Percentiles rank a stretch among this genome's conserved stretches.
These are phyloP conservation scores for Daldinia sp. DNA, from an alignment of 2,329 filamentous ascomycete genomes.

Conservation along the genomic window DNA sequence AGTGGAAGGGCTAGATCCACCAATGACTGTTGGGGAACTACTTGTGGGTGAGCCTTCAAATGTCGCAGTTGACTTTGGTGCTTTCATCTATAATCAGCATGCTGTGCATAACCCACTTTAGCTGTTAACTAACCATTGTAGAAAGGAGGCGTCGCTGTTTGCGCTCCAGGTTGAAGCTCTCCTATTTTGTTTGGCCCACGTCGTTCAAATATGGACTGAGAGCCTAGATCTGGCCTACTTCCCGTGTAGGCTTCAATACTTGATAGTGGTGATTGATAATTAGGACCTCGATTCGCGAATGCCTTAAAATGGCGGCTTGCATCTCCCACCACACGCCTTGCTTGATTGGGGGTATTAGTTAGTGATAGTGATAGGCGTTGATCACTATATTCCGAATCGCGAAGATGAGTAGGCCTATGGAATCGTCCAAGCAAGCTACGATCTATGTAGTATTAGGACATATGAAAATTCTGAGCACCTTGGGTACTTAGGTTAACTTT, in stretches of 20 bases:
- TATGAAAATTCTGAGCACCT: background rate
- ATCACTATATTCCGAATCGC: conserved; percentile 2
- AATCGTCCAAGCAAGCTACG: conserved; percentile 39
- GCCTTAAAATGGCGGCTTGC: conserved; percentile 46
- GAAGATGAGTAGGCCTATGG: conserved; percentile 12
- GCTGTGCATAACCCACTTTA: background rate
- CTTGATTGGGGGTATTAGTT: conserved; percentile 17
- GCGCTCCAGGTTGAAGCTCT: conserved; percentile 33
- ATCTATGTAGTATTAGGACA: conserved; percentile 32
- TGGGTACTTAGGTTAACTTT: too few relatives aligned
- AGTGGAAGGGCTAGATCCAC: conserved; percentile 44
- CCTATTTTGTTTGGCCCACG: conserved; percentile 29
- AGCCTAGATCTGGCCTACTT: conserved; percentile 28
- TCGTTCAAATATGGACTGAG: conserved; percentile 23
- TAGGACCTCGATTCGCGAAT: conserved; percentile 27
- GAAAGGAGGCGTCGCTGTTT: conserved; percentile 36
- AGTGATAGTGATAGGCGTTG: conserved; percentile 39
- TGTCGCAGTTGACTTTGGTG: conserved; percentile 28
- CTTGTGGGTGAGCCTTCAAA: conserved; percentile 30
- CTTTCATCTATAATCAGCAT: conserved; percentile 30
- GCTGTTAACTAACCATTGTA: conserved; percentile 34
- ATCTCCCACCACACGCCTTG: conserved; percentile 43
- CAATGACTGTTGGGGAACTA: conserved; percentile 41
- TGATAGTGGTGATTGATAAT: conserved; percentile 34
- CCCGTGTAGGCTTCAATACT: conserved; percentile 15